phyloP scores from a whole-genome alignment of 148 eudicot species.

The Silene uniflora region DNA sequence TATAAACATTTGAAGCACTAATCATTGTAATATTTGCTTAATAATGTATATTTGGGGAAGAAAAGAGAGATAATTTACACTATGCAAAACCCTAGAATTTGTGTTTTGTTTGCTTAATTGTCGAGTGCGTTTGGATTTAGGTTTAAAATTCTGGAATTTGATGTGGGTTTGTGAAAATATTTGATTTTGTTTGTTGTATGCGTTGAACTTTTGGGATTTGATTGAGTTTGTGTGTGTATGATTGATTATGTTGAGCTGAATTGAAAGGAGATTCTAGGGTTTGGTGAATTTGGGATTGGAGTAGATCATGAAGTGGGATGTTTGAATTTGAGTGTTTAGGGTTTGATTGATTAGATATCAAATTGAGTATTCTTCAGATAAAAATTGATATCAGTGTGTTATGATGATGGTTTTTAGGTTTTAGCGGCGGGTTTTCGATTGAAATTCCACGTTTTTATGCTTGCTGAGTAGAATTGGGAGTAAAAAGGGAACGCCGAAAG shows the following conservation, averaged over 20 bases:
- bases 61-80: not conserved
- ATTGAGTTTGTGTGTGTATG: not conserved
- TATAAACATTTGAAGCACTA: not conserved
- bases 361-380: not conserved
- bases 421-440: not conserved
- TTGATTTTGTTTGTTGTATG: slow-evolving; percentile 2
- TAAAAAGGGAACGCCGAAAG: slow-evolving; percentile 7
- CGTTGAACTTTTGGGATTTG: slow-evolving; percentile 15
- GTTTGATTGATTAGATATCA: slow-evolving; percentile 9
- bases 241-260: slow-evolving; percentile 26
- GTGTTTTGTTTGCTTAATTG: not conserved
- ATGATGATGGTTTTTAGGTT: not conserved
- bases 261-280: slow-evolving; percentile 10
- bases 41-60: slow-evolving; percentile 13
- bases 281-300: slow-evolving; percentile 12
- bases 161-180: slow-evolving; percentile 11
- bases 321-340: slow-evolving; percentile 23
- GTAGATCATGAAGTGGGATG: slow-evolving; percentile 22
- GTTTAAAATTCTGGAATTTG: slow-evolving; percentile 15
- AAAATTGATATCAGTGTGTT: not conserved
- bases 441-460: not conserved
- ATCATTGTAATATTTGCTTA: not conserved
- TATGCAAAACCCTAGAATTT: slow-evolving; percentile 19
- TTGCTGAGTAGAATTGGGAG: not conserved
- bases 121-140: not conserved